phyloP scores from a whole-genome alignment of 441 rosid species.

The Flueggea neowawraea region DNA sequence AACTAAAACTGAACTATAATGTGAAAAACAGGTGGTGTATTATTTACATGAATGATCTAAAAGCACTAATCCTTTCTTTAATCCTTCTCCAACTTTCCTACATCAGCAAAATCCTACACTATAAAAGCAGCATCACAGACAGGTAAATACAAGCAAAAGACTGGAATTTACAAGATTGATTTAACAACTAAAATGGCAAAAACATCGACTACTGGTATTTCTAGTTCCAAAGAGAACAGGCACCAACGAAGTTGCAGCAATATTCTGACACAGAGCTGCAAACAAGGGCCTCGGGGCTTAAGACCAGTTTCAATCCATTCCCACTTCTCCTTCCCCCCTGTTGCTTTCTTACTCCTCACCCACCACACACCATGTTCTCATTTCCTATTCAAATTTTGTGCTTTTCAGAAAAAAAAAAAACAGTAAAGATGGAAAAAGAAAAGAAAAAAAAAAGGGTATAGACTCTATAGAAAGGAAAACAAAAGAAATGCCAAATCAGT shows the following conservation, averaged over 20 bases:
- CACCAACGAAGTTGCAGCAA: no score
- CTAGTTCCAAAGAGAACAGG: background rate
- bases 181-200: background rate
- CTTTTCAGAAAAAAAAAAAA: conserved; percentile 4
- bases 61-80: conserved; percentile 1
- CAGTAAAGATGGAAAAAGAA: conserved; percentile 2
- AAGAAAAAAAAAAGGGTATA: no score
- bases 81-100: conserved; percentile 6
- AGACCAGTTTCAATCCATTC: background rate
- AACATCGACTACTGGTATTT: background rate
- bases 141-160: background rate
- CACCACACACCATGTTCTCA: background rate
- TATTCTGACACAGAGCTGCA: no score
- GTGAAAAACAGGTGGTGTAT: conserved; percentile 4
- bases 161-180: conserved; percentile 14
- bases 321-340: conserved; percentile 2
- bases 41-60: conserved; percentile 17
- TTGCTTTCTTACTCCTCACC: conserved; percentile 4
- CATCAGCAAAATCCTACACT: conserved; percentile 7
- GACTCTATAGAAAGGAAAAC: background rate
- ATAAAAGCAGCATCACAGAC: conserved; percentile 2
- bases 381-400: conserved; percentile 7
- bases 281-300: background rate
- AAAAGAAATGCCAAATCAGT: conserved; percentile 17
- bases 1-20: conserved; percentile 7